These are phyloP conservation scores for Neofusicoccum cordaticola DNA, from an alignment of 2,329 filamentous ascomycete genomes.

Conservation along the genomic window DNA sequence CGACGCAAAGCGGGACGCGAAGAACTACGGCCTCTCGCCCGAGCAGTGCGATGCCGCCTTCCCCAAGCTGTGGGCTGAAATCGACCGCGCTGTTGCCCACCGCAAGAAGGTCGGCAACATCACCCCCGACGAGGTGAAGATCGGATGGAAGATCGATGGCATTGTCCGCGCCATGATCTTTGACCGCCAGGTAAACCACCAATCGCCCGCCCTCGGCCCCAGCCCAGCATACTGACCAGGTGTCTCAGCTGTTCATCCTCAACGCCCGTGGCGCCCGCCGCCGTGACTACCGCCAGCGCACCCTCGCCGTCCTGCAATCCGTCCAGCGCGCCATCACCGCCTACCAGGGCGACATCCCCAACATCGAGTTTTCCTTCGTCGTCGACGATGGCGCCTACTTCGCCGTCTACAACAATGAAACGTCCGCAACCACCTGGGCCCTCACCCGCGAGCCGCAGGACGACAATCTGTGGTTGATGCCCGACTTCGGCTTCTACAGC, in stretches of 20 bases:
- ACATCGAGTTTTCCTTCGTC: constrained; percentile 54
- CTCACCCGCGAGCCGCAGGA: constrained; percentile 12
- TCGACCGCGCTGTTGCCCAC: constrained; percentile 24
- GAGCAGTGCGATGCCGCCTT: constrained; percentile 26
- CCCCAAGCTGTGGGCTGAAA: constrained; percentile 24
- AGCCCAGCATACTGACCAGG: background rate
- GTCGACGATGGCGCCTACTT: constrained; percentile 31
- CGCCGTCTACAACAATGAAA: constrained; percentile 13
- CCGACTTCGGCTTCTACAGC: constrained; percentile 23
- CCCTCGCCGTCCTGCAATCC: constrained; percentile 51
- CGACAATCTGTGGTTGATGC: constrained; percentile 24
- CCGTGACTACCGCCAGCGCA: constrained; percentile 26
- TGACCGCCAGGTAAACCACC: constrained; percentile 24
- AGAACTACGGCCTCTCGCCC: constrained; percentile 25
- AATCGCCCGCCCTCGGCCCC: background rate
- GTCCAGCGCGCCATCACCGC: constrained; percentile 54
- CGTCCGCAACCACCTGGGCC: constrained; percentile 13
- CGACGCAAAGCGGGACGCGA: constrained; percentile 4
- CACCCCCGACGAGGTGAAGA: constrained; percentile 24
- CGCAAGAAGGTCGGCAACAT: constrained; percentile 23
- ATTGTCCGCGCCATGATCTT: constrained; percentile 29
- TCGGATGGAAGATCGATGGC: constrained; percentile 23
- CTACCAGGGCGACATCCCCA: constrained; percentile 47
- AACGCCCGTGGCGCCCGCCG: constrained; percentile 23
- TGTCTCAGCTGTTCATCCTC: constrained; percentile 34